phyloP scores from a whole-genome alignment of 192 early-diverging fungal species.

The Podila clonocystis region DNA sequence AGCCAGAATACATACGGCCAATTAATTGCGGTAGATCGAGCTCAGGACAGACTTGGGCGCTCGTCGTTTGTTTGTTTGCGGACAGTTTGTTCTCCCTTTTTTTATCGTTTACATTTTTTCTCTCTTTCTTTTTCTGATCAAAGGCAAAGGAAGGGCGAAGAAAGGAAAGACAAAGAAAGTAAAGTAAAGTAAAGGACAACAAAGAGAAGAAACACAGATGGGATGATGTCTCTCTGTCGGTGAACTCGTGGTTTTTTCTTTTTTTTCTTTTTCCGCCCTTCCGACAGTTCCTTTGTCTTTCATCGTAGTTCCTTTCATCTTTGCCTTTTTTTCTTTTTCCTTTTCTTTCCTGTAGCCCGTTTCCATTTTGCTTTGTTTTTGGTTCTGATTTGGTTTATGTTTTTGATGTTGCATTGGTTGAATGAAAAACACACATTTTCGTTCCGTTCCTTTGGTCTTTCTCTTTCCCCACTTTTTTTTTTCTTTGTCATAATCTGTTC shows the following conservation, averaged over 20 bases:
- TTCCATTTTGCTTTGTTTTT: background rate
- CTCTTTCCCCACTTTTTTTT: slow-evolving; percentile 1
- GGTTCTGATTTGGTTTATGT: background rate
- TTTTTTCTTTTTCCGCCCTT: background rate
- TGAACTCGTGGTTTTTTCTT: background rate
- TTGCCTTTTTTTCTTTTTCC: slow-evolving; percentile 1
- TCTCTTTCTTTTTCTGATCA: slow-evolving; percentile 8
- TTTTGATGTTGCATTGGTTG: background rate
- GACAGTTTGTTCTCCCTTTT: slow-evolving; percentile 15
- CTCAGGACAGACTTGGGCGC: too few relatives aligned
- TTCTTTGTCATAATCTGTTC: background rate
- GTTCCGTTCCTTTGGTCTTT: background rate
- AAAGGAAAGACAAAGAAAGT: slow-evolving; percentile 4
- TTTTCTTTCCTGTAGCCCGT: background rate
- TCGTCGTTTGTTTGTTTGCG: background rate
- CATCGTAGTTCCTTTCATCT: background rate
- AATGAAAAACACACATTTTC: background rate
- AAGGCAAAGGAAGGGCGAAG: slow-evolving; percentile 4
- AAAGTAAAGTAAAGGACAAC: slow-evolving; percentile 1
- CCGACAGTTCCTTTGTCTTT: background rate
- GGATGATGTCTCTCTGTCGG: too few relatives aligned
- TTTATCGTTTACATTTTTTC: background rate
- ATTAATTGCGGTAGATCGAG: too few relatives aligned
- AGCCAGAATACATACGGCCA: too few relatives aligned
- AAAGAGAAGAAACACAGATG: background rate